Conservation (phyloP, 2,329 filamentous ascomycete genomes). For the Phialophora tarda region DNA sequence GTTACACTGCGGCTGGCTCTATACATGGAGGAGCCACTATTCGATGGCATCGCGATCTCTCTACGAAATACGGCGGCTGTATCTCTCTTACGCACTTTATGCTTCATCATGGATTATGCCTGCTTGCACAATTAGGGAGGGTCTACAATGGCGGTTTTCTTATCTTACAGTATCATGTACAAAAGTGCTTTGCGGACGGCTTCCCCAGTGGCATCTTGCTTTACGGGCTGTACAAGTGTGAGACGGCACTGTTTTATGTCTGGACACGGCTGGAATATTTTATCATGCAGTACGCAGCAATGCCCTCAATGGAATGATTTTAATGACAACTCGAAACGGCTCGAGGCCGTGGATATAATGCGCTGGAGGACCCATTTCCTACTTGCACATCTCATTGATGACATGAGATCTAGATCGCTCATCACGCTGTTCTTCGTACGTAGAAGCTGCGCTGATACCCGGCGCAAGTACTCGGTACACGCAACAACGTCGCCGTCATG, state of each 20-base stretch:
- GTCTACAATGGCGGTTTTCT: background rate
- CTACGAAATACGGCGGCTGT: background rate
- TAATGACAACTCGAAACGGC: background rate
- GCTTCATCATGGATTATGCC: background rate
- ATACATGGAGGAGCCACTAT: background rate
- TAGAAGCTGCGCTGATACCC: background rate
- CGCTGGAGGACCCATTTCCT: too few species aligned
- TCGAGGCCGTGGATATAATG: too few species aligned
- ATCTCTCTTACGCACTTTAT: background rate
- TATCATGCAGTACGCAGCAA: background rate
- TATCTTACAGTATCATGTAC: background rate
- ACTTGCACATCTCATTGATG: too few species aligned
- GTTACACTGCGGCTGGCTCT: background rate
- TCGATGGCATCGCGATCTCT: background rate
- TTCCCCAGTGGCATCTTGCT: background rate
- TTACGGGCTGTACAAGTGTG: background rate
- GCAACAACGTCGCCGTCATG: background rate
- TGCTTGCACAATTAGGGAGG: background rate
- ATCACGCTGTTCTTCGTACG: too few species aligned
- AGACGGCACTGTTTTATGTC: background rate
- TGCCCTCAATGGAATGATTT: background rate
- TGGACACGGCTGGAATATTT: background rate
- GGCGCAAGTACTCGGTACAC: background rate
- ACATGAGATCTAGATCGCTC: too few species aligned
- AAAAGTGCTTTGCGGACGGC: background rate